phyloP scores from a whole-genome alignment of 2,329 filamentous ascomycete genomes.

The Aspergillus intermedius region DNA sequence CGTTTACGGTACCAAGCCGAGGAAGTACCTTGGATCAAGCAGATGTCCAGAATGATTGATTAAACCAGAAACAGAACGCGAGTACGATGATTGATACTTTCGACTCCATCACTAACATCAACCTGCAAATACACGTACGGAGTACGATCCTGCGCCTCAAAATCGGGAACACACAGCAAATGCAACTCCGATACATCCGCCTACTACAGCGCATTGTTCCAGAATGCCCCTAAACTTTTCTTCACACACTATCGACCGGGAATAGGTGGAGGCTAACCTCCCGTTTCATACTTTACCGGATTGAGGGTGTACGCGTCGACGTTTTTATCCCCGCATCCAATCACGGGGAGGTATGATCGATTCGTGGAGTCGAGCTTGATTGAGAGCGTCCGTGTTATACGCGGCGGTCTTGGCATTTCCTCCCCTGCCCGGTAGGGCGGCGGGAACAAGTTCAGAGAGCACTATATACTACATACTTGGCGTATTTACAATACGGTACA shows the following conservation, averaged over 20 bases:
- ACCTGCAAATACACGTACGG: too few relatives aligned
- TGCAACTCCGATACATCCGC: too few relatives aligned
- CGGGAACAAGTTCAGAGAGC: not conserved
- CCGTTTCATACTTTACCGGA: not conserved
- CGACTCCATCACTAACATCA: too few relatives aligned
- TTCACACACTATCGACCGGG: too few relatives aligned
- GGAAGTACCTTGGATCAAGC: not conserved
- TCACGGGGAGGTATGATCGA: constrained; percentile 7
- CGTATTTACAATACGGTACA: not conserved
- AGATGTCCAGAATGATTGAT: not conserved
- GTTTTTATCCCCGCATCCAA: constrained; percentile 13
- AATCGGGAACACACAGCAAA: not conserved
- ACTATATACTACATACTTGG: not conserved
- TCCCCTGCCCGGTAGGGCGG: constrained; percentile 3
- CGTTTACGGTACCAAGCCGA: not conserved
- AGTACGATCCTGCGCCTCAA: not conserved
- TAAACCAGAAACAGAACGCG: not conserved
- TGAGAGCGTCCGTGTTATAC: not conserved
- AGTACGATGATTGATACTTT: not conserved
- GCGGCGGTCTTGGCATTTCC: constrained; percentile 17
- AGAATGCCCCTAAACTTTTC: not conserved
- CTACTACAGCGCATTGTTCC: not conserved
- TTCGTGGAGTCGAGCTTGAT: too few relatives aligned
- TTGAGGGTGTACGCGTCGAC: constrained; percentile 13
- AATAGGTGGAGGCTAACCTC: too few relatives aligned